A percentile compares a stretch with the other conserved stretches of the same genome.
Evolutionary conservation across 192 early-diverging fungal genomes (phyloP).

Genomic region (Gaertneriomyces semiglobifer): DNA sequence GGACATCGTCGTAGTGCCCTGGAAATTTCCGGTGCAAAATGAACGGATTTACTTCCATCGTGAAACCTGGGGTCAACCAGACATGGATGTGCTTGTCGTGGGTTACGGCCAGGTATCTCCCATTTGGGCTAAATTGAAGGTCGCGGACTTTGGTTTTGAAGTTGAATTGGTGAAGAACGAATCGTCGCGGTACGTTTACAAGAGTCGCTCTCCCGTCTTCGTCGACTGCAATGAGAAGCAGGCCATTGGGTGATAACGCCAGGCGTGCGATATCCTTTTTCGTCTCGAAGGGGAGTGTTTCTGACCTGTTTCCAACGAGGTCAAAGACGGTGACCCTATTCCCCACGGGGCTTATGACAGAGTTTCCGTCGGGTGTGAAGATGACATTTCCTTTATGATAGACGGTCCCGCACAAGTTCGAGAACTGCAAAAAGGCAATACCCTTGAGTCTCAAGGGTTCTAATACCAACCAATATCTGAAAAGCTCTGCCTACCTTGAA

Average conservation of each 20-base stretch:
- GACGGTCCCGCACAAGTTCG: slow-evolving; percentile 96
- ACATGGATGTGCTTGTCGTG: slow-evolving; percentile 81
- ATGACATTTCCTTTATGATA: slow-evolving; percentile 94
- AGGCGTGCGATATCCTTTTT: slow-evolving; percentile 84
- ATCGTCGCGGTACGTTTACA: slow-evolving; percentile 79
- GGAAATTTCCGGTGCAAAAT: slow-evolving; percentile 73
- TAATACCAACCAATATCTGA: too few relatives aligned
- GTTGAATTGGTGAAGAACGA: slow-evolving; percentile 85
- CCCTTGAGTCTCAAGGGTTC: too few relatives aligned
- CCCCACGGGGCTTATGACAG: slow-evolving; percentile 90
- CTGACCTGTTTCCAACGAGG: slow-evolving; percentile 86
- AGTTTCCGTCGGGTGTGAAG: slow-evolving; percentile 93
- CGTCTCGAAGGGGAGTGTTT: slow-evolving; percentile 93
- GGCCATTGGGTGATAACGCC: slow-evolving; percentile 84
- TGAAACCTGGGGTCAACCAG: slow-evolving; percentile 89
- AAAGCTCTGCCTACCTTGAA: too few relatives aligned
- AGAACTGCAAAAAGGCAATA: slow-evolving; percentile 66
- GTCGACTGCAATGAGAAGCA: slow-evolving; percentile 86
- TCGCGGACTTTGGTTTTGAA: slow-evolving; percentile 79
- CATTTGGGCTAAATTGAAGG: slow-evolving; percentile 90
- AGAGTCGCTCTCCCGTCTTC: slow-evolving; percentile 88
- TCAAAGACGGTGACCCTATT: slow-evolving; percentile 96
- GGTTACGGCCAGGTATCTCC: slow-evolving; percentile 81
- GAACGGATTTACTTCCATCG: slow-evolving; percentile 90
- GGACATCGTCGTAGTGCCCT: slow-evolving; percentile 84